Base-by-base conservation (phyloP, 495 filamentous ascomycete species). In the Penicillium samsonianum region DNA sequence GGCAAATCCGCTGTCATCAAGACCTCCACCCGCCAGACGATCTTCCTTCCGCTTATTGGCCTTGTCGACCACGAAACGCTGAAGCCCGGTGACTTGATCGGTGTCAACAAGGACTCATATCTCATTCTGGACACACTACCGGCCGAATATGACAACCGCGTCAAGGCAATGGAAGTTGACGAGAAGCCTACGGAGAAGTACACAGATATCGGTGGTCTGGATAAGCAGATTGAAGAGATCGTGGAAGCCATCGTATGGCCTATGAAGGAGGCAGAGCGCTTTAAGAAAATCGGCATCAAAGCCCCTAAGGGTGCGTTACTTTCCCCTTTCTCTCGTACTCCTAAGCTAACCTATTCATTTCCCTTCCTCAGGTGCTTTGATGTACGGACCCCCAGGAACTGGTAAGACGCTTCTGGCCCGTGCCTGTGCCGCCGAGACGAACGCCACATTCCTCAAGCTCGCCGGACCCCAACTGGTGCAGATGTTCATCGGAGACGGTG, bases 151-250 rank as follows among this genome's bases (percentile, higher is more conserved):
- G 94, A 99, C 71, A 97, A 91, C 79, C 85, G 94, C 72, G 94
- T 99, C 43, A 99, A 99, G 81, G 94, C 94, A 30, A 99, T 99
- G 94, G 94, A 99, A 80, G 94, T 99, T 37, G 94, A 99, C 66
- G 94, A 99, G 83, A 99, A 99, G 82, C 94, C 94, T 19, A 96
- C 91, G 35, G 94, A 99, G 78, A 96, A 98, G 80, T 99, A 99
- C 79, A 91, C 84, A 60, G 94, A 99, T 80, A 95, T 99, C 20
- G 94, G 94, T 72, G 94, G 94, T 33, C 77, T 99, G 65, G 91
- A 96, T 75, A 99, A 99, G 78, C 94, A 99, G 80, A 99, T 99
- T 69, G 95, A 96, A 71, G 94, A 99, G 78, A 86, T 99, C 40
- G 91, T 99, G n/a, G 94, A 99, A 74, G 94, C 94, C 55, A 93